phyloP scores from a whole-genome alignment of 1,284 basidiomycete genomes.

The Schizophyllum amplum region DNA sequence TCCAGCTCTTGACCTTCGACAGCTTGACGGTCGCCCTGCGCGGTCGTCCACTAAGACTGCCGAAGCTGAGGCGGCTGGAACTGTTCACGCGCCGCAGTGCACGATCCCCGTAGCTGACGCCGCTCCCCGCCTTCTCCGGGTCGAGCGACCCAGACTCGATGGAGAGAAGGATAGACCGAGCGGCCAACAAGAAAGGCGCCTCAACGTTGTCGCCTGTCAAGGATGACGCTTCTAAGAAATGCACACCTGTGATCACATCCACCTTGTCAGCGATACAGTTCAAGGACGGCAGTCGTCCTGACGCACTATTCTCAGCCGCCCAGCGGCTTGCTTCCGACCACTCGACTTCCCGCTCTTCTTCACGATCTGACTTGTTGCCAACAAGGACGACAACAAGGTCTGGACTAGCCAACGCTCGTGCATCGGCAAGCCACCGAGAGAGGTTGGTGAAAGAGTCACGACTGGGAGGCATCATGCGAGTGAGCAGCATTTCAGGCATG shows the following conservation, averaged over 20 bases:
- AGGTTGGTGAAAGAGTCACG: conserved; percentile 78
- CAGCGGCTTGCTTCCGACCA: conserved; percentile 91
- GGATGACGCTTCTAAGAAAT: conserved; percentile 92
- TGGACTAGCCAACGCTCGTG: conserved; percentile 80
- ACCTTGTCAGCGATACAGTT: background rate
- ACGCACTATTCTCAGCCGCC: conserved; percentile 87
- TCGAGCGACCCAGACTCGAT: conserved; percentile 90
- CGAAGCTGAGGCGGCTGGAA: conserved; percentile 75
- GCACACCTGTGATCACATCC: conserved; percentile 74
- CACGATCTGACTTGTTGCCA: conserved; percentile 92
- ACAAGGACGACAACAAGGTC: conserved; percentile 89
- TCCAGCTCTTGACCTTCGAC: conserved; percentile 45
- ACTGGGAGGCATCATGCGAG: conserved; percentile 27
- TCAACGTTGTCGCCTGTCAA: conserved; percentile 91
- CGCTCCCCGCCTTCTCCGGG: conserved; percentile 89
- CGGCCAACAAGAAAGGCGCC: conserved; percentile 86
- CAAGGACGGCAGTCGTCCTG: background rate
- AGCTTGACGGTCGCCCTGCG: conserved; percentile 50
- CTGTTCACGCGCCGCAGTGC: conserved; percentile 81
- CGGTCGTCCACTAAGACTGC: conserved; percentile 59
- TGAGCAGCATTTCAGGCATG: conserved; percentile 10
- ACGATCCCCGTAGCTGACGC: conserved; percentile 94
- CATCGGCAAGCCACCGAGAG: conserved; percentile 86
- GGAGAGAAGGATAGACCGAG: conserved; percentile 84
- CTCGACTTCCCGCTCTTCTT: conserved; percentile 92